These are phyloP conservation scores for Hypoxylon sp. DNA, from an alignment of 2,329 filamentous ascomycete genomes.

Conservation along the genomic window DNA sequence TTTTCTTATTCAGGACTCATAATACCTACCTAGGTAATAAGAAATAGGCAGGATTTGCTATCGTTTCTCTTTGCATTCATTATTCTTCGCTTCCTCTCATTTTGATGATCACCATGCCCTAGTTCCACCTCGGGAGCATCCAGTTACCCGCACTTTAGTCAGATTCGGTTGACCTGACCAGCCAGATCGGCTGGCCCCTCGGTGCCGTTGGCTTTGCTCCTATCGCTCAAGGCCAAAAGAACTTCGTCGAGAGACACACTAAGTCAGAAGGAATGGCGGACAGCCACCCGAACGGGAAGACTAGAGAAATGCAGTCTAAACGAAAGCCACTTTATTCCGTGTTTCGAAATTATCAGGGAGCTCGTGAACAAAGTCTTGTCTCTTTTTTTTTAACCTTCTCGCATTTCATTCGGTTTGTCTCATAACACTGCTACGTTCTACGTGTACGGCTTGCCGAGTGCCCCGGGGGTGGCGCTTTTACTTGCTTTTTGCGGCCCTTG, in stretches of 20 bases:
- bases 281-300: constrained; percentile 24
- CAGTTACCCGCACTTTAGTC: constrained; percentile 48
- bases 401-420: constrained; percentile 44
- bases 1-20: constrained; percentile 40
- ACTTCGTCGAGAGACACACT: constrained; percentile 19
- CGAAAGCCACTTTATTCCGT: constrained; percentile 38
- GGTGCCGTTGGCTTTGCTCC: constrained; percentile 20
- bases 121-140: constrained; percentile 50
- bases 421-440: constrained; percentile 38
- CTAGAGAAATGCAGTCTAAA: constrained; percentile 21
- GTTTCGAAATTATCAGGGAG: constrained; percentile 34
- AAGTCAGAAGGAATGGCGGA: constrained; percentile 13
- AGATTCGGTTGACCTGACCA: constrained; percentile 45
- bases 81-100: constrained; percentile 42
- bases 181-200: constrained; percentile 39
- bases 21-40: constrained; percentile 48
- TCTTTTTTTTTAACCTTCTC: constrained; percentile 22
- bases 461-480: constrained; percentile 45
- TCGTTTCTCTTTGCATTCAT: constrained; percentile 40
- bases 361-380: constrained; percentile 26
- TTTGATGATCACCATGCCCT: constrained; percentile 45
- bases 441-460: constrained; percentile 46
- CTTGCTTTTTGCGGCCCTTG: constrained; percentile 47
- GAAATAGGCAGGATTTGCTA: constrained; percentile 48
- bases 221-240: constrained; percentile 32